Conservation (phyloP, 2,329 filamentous ascomycete species). For the Microsporum canis region DNA sequence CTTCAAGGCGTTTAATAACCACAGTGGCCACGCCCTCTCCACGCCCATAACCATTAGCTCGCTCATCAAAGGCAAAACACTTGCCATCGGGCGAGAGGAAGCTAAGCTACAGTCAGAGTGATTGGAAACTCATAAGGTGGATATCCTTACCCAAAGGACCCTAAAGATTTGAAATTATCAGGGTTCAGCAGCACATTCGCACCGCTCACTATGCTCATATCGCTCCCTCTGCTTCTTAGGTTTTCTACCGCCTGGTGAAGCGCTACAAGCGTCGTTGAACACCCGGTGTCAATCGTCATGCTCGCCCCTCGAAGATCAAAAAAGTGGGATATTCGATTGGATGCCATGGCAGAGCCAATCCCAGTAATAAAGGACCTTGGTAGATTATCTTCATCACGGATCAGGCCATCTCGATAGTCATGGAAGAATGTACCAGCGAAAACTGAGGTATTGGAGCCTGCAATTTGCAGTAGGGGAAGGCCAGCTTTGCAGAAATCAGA, state of each 20-base stretch:
- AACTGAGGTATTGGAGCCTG: constrained; percentile 8
- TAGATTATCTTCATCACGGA: constrained; percentile 17
- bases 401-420: constrained; percentile 11
- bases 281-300: constrained; percentile 11
- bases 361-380: background rate
- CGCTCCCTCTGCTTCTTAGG: constrained; percentile 13
- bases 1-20: constrained; percentile 21
- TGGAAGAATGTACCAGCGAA: constrained; percentile 6
- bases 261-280: constrained; percentile 6
- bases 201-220: constrained; percentile 14
- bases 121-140: too few relatives aligned
- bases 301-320: constrained; percentile 12
- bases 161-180: constrained; percentile 7
- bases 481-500: constrained; percentile 13
- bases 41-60: constrained; percentile 34
- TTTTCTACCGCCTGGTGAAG: constrained; percentile 8
- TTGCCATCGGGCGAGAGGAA: constrained; percentile 16
- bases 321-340: constrained; percentile 11
- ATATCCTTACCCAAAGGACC: constrained; percentile 14
- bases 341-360: constrained; percentile 3
- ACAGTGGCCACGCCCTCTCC: constrained; percentile 26
- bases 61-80: constrained; percentile 25
- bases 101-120: background rate
- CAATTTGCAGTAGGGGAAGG: constrained; percentile 5
- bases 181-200: constrained; percentile 18